phyloP scores from a whole-genome alignment of 768 basidiomycete species.

The Calocera cornea region DNA sequence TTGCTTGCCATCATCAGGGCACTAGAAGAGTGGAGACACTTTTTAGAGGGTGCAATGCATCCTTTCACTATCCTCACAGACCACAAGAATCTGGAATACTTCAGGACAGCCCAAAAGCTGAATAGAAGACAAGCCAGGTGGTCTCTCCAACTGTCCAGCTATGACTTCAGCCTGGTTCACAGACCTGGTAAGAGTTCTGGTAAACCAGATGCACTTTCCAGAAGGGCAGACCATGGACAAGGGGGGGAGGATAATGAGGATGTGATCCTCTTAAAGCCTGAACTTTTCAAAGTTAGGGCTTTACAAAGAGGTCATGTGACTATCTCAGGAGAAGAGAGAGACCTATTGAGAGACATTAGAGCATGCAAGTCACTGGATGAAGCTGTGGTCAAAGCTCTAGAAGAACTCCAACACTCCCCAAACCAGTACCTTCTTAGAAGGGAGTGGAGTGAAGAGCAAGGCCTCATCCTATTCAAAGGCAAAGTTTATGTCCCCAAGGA shows the following conservation, averaged over 20 bases:
- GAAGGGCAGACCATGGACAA: too few relatives aligned
- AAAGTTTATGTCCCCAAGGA: conserved; percentile 23
- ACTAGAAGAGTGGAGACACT: conserved; percentile 5
- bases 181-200: neutral
- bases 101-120: conserved; percentile 11
- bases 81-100: conserved; percentile 10
- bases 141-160: conserved; percentile 9
- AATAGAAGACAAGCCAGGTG: conserved; percentile 18
- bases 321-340: neutral
- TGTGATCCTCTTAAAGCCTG: neutral
- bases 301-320: neutral
- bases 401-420: neutral
- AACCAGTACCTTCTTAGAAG: neutral
- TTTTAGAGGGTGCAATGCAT: neutral
- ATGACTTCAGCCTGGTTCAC: conserved; percentile 6
- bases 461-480: conserved; percentile 18
- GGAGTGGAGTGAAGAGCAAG: neutral
- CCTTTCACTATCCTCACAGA: conserved; percentile 7
- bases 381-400: neutral
- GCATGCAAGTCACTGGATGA: neutral
- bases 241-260: neutral
- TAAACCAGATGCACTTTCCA: too few relatives aligned
- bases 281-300: neutral
- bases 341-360: neutral
- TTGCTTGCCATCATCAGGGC: conserved; percentile 19